Evolutionary conservation across 2,329 filamentous ascomycete genomes (phyloP).

Genomic region (Dactylellina haptotyla): DNA sequence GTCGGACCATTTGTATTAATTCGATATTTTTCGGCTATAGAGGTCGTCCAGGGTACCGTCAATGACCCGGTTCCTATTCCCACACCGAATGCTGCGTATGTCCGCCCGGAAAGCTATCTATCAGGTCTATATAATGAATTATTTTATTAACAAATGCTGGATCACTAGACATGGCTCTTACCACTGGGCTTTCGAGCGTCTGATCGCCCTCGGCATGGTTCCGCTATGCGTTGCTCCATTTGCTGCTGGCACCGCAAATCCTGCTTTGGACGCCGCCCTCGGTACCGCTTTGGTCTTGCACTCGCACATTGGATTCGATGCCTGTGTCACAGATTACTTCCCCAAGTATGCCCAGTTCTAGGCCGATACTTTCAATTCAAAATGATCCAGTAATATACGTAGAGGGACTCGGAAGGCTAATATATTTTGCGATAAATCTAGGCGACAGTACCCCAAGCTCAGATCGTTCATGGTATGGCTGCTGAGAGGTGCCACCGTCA

Average conservation of each 20-base stretch:
- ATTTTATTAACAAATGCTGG: not conserved
- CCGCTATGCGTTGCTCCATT: conserved; percentile 92
- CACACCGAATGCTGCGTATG: conserved; percentile 70
- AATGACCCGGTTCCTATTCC: conserved; percentile 87
- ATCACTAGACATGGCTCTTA: conserved; percentile 79
- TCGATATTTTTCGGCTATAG: conserved; percentile 12
- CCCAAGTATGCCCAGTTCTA: conserved; percentile 67
- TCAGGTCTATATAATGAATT: not conserved
- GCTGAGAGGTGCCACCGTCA: conserved; percentile 79
- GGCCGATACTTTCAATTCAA: conserved; percentile 57
- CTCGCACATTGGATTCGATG: conserved; percentile 92
- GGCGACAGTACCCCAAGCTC: conserved; percentile 43
- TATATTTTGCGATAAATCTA: not conserved
- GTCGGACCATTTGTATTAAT: conserved; percentile 8
- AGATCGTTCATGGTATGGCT: conserved; percentile 71
- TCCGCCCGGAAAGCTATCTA: not conserved
- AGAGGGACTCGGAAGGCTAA: conserved; percentile 9
- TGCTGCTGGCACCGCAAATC: conserved; percentile 89
- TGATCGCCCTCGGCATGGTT: conserved; percentile 80
- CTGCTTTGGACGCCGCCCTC: conserved; percentile 83
- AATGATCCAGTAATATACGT: not conserved
- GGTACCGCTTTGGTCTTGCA: conserved; percentile 86
- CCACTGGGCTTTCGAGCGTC: conserved; percentile 95
- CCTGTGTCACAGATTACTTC: conserved; percentile 86
- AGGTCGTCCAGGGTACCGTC: conserved; percentile 63